Base-by-base conservation (phyloP, 139 green algal species). In the Chlorella sorokiniana region DNA sequence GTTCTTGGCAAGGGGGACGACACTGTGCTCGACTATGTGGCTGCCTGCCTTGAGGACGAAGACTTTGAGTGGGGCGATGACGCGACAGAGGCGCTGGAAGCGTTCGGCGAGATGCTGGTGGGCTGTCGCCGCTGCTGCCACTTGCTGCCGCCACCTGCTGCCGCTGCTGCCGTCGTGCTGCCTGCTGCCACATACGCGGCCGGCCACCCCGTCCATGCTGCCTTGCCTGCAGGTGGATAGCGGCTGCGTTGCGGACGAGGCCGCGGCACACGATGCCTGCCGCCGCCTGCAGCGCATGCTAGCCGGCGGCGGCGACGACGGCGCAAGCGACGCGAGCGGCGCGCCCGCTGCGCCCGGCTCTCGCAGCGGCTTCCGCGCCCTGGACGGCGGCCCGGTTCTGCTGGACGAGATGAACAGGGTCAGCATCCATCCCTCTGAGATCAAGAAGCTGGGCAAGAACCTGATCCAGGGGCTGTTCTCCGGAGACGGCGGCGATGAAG, bases 381-480 rank as follows among this genome's bases (percentile, higher is more conserved):
- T 88, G 54, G 79, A 56, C 37, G 75, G 83, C n/a, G 88, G 88
- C 11, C 88, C 88, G 1, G 71, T 91, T n/a, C 59, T 86, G 22
- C 79, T 92, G 78, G 81, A 82, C 31, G 56, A 72, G 9, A 77
- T 91, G 72, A 81, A 69, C 59, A 54, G 72, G 42, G 67, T 71
- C 22, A 75, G 40, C 0, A 20, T 89, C 4, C 86, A 92, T 73
- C 77, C 77, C 38, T 69, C 44, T 23, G 88, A 91, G 18, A n/a
- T 79, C 27, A 42, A 86, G 40, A 79, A 71, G 31, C 25, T 79
- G 27, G 86, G 74, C 25, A 81, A 85, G 6, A 56, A 88, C 63
- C 61, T 87, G 59, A 91, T 91, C 42, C 88, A 91, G 70, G 84
- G 74, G 69, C 81, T 85, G 27, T 90, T 85, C 40, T 68, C 48